These are phyloP conservation scores for Triangularia setosa DNA, from an alignment of 2,329 filamentous ascomycete genomes.

Conservation along the genomic window DNA sequence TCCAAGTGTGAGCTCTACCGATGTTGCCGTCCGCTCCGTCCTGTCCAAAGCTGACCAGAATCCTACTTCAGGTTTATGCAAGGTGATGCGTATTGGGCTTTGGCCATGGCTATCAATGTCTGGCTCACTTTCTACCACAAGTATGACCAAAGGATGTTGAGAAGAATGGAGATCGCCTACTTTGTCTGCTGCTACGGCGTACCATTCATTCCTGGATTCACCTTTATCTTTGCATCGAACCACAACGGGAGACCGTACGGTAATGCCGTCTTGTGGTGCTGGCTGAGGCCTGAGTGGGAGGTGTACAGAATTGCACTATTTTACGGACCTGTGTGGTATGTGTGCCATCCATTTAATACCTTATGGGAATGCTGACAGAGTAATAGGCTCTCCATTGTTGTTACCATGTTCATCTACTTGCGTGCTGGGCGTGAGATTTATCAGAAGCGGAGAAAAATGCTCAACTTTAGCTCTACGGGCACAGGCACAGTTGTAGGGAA, in stretches of 20 bases:
- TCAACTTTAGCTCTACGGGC: conserved; percentile 44
- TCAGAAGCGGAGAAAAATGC: conserved; percentile 59
- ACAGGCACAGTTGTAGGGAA: conserved; percentile 38
- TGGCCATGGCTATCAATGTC: conserved; percentile 81
- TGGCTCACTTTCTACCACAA: conserved; percentile 76
- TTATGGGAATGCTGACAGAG: background rate
- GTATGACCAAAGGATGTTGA: conserved; percentile 62
- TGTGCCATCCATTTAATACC: background rate
- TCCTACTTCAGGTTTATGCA: conserved; percentile 62
- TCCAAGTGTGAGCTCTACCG: conserved; percentile 65
- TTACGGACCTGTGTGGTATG: conserved; percentile 68
- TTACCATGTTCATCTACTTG: conserved; percentile 62
- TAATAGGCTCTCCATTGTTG: conserved; percentile 55
- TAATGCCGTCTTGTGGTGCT: conserved; percentile 76
- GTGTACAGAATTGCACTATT: conserved; percentile 70
- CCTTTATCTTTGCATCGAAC: conserved; percentile 61
- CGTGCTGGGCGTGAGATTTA: conserved; percentile 63
- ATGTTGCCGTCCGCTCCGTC: background rate
- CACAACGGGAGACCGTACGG: conserved; percentile 63
- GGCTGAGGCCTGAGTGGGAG: conserved; percentile 67
- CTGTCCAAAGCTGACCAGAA: background rate
- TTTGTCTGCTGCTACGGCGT: conserved; percentile 67
- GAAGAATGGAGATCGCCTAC: conserved; percentile 69
- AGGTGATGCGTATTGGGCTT: conserved; percentile 70
- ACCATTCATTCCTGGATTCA: conserved; percentile 65